Evolutionary conservation across 257 asterid genomes (phyloP).

Genomic region (Solanum medicagineum): DNA sequence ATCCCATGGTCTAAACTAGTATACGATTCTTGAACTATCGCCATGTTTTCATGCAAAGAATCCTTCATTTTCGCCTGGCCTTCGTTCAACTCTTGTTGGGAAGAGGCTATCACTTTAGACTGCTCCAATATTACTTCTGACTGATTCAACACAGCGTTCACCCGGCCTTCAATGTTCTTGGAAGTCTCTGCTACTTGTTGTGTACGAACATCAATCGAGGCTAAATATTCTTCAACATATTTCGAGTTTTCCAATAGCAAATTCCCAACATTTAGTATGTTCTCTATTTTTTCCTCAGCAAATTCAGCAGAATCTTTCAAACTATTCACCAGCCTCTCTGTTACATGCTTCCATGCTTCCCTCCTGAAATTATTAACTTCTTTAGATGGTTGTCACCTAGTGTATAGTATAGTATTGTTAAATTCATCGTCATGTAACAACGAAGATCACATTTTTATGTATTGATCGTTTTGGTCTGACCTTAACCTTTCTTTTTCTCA

Average conservation of each 20-base stretch:
- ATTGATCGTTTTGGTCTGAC: background rate
- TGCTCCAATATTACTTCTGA: slow-evolving; percentile 48
- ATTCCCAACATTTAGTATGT: slow-evolving; percentile 46
- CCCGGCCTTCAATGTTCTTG: slow-evolving; percentile 38
- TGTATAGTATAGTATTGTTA: background rate
- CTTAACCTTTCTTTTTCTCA: background rate
- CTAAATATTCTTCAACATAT: slow-evolving; percentile 43
- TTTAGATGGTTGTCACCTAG: background rate
- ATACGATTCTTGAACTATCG: slow-evolving; percentile 34
- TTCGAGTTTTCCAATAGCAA: slow-evolving; percentile 27
- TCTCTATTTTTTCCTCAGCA: slow-evolving; percentile 47
- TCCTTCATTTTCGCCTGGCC: slow-evolving; percentile 60
- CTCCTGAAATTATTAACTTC: slow-evolving; percentile 26
- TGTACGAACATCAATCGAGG: slow-evolving; percentile 34
- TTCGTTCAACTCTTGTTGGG: slow-evolving; percentile 45
- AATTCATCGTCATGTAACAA: background rate
- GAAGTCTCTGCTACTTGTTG: slow-evolving; percentile 41
- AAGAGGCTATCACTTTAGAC: slow-evolving; percentile 50
- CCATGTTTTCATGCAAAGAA: slow-evolving; percentile 50
- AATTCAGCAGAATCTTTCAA: slow-evolving; percentile 49
- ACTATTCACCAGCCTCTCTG: slow-evolving; percentile 72
- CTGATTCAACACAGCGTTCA: slow-evolving; percentile 37
- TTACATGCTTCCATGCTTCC: slow-evolving; percentile 54
- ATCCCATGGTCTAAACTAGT: slow-evolving; percentile 45
- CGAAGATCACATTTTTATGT: background rate